Conservation (phyloP, 805 yeast species). For the Lachancea mirantina region DNA sequence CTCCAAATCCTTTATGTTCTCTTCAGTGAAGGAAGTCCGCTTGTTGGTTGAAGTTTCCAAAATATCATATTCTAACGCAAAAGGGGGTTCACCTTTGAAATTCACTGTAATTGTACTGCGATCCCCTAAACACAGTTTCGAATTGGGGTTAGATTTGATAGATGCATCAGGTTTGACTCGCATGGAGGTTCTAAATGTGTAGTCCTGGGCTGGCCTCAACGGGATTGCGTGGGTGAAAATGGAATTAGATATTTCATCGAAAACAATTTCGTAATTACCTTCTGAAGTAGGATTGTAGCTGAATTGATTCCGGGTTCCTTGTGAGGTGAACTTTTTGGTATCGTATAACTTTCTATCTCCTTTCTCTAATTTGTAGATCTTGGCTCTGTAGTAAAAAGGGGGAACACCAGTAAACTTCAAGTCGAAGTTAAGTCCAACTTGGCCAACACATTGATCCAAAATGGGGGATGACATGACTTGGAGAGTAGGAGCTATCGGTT, state of each 20-base stretch:
- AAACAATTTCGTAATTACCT: constrained; percentile 73
- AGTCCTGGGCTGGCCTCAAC: constrained; percentile 33
- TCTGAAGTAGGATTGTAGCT: constrained; percentile 71
- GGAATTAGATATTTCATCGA: constrained; percentile 57
- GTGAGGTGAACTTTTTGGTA: constrained; percentile 32
- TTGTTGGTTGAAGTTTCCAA: constrained; percentile 48
- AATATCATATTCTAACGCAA: constrained; percentile 60
- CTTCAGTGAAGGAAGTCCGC: constrained; percentile 37
- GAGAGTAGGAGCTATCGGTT: constrained; percentile 48
- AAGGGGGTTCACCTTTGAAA: constrained; percentile 78
- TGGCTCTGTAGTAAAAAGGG: constrained; percentile 65
- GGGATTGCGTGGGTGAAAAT: constrained; percentile 43
- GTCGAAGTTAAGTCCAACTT: constrained; percentile 74
- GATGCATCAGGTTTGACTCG: constrained; percentile 58
- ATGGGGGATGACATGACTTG: constrained; percentile 43
- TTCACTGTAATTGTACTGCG: constrained; percentile 43
- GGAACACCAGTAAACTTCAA: constrained; percentile 67
- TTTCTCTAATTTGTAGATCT: constrained; percentile 46
- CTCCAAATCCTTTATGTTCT: constrained; percentile 33
- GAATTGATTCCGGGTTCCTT: constrained; percentile 46
- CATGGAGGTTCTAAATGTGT: constrained; percentile 61
- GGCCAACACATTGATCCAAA: constrained; percentile 85
- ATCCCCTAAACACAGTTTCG: constrained; percentile 42
- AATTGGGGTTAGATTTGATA: constrained; percentile 21
- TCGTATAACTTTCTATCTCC: constrained; percentile 30